Base-by-base conservation (phyloP, 106 monocot genomes). In the Dioscorea alata region DNA sequence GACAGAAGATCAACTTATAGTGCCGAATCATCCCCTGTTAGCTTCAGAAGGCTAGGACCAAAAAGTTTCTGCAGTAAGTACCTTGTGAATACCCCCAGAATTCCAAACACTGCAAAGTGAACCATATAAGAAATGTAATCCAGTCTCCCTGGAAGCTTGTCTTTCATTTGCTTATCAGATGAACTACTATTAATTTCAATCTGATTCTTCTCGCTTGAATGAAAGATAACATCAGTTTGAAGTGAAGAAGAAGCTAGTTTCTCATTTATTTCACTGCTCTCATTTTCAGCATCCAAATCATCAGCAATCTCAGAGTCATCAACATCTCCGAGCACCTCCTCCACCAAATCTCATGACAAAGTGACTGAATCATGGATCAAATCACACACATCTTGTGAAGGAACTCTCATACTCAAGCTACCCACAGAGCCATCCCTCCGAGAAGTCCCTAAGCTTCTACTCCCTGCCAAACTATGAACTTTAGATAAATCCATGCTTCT, bases 41-140 rank as follows among this genome's bases (percentile, higher is more conserved):
- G 79, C 6, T 68, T 70, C 6, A 89, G 70, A 71, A 33, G 57
- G 57, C 23, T 64, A 49, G 85, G 88, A 13, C 82, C 85, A 60
- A 85, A 89, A 49, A 82, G 67, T 68, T 79, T 85, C 59, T 80
- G 85, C 19, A 89, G 71, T 48, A 85, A 65, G 63, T 89, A 85
- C 71, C 85, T 76, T 34, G 88, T 89, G n/a, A 82, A 77, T 60
- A 54, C 94, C 80, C 94, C 90, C 48, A 91, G 75, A 48, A 91
- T 84, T 75, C 88, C 90, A 60, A 94, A 88, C 23, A 88, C 79
- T 14, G 90, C 82, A 33, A 94, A 66, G 62, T 86, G 79, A 59
- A 88, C 63, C 72, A 88, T 49, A 72, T 91, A 88, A 17, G 79
- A 68, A 61, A 79, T 31, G 68, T 84, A 74, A 34, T 90, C 84